A percentile compares a stretch with the other conserved stretches of the same genome.
phyloP scores from a whole-genome alignment of 495 filamentous ascomycete genomes.

The Pyrenula massariospora region DNA sequence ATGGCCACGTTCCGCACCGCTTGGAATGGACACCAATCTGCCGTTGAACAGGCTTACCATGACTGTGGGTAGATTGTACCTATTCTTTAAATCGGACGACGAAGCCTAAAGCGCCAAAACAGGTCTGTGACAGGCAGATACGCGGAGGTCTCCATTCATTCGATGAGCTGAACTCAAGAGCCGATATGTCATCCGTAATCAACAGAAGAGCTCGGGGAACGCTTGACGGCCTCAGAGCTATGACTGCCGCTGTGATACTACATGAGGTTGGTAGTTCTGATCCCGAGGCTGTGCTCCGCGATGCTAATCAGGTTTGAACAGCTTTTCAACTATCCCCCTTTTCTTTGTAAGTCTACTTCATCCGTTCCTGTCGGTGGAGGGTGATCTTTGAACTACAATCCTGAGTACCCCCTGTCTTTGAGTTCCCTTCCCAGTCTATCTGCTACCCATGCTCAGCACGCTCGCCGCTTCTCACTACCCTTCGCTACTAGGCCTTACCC shows the following conservation, averaged over 20 bases:
- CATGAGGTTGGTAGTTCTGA: neutral
- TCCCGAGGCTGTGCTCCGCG: neutral
- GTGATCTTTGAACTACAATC: neutral
- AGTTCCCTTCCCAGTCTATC: neutral
- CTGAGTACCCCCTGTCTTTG: neutral
- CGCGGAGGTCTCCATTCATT: neutral
- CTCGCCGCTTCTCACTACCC: neutral
- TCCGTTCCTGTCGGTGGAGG: neutral
- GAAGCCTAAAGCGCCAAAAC: neutral
- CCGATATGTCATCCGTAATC: neutral
- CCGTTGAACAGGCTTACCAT: neutral
- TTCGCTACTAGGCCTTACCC: neutral
- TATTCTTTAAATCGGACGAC: neutral
- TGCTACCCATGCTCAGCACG: neutral
- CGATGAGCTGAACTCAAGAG: neutral
- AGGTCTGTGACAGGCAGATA: neutral
- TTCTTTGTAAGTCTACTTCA: neutral
- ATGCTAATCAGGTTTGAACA: neutral
- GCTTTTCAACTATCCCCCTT: neutral
- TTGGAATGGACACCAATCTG: neutral
- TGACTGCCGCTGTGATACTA: neutral
- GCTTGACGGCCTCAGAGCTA: neutral
- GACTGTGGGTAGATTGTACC: neutral
- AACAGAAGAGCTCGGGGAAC: neutral
- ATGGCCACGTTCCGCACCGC: neutral